Evolutionary conservation across 2,329 filamentous ascomycete genomes (phyloP).

Genomic region (Nothophaeocryptopus gaeumannii): DNA sequence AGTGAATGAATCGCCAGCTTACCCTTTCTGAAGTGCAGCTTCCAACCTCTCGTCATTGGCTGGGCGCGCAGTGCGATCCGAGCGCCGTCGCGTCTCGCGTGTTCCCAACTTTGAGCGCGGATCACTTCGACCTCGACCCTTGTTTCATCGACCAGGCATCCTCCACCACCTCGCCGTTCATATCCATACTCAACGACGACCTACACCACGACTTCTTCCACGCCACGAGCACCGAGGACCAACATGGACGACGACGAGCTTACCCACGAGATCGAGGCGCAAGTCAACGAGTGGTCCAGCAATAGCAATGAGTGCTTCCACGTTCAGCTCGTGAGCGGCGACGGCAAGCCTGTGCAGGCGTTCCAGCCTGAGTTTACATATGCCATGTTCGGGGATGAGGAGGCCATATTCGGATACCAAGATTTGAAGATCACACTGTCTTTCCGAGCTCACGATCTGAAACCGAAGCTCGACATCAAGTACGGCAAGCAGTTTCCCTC

Average conservation of each 20-base stretch:
- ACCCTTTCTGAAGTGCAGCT: not conserved
- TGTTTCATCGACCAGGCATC: not conserved
- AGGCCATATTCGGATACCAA: constrained; percentile 87
- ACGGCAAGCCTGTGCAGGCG: constrained; percentile 39
- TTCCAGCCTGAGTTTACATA: constrained; percentile 91
- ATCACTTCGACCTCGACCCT: not conserved
- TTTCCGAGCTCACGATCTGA: constrained; percentile 70
- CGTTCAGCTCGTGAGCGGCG: constrained; percentile 58
- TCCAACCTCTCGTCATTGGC: too few species aligned
- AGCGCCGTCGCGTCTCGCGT: too few species aligned
- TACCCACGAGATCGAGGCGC: constrained; percentile 23
- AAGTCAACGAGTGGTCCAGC: constrained; percentile 48
- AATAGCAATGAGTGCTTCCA: constrained; percentile 62
- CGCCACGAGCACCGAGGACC: not conserved
- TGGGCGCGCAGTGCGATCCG: too few species aligned
- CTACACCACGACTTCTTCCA: not conserved
- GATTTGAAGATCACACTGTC: constrained; percentile 72
- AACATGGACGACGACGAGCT: constrained; percentile 27
- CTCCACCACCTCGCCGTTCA: constrained; percentile 2
- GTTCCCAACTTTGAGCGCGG: too few species aligned
- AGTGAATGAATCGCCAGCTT: too few species aligned
- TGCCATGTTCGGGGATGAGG: constrained; percentile 87
- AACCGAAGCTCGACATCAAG: constrained; percentile 68
- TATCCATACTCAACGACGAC: not conserved
- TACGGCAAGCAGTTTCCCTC: constrained; percentile 69